A percentile compares a stretch with the other conserved stretches of the same genome.
phyloP scores from a whole-genome alignment of 2,329 filamentous ascomycete species.

The Cadophora sp. region DNA sequence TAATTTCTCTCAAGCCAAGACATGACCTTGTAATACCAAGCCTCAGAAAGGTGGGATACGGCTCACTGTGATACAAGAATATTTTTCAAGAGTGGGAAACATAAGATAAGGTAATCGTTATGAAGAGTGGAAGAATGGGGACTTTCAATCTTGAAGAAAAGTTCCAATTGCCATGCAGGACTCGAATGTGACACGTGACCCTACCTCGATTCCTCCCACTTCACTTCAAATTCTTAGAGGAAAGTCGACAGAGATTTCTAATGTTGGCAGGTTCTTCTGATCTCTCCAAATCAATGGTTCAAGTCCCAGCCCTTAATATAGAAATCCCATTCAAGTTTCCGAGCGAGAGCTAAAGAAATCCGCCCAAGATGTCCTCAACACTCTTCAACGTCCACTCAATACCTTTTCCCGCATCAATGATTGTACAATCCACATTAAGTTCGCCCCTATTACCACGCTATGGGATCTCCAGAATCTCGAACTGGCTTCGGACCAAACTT shows the following conservation, averaged over 20 bases:
- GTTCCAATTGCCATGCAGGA: not conserved
- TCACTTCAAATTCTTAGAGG: not conserved
- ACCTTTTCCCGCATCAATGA: not conserved
- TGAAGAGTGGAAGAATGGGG: not conserved
- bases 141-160: not conserved
- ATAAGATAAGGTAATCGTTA: not conserved
- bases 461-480: too few relatives aligned
- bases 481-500: too few relatives aligned
- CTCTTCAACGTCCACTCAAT: not conserved
- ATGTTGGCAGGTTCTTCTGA: not conserved
- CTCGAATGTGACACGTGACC: not conserved
- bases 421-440: too few relatives aligned
- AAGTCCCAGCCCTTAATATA: not conserved
- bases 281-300: not conserved
- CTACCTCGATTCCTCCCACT: not conserved
- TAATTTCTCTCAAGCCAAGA: constrained; percentile 11
- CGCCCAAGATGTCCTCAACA: not conserved
- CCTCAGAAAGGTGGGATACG: not conserved
- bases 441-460: too few relatives aligned
- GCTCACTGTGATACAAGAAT: too few relatives aligned
- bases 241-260: not conserved
- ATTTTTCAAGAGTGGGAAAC: not conserved
- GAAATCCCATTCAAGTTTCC: not conserved
- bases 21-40: constrained; percentile 7
- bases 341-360: not conserved